Evolutionary conservation across 768 basidiomycete species (phyloP), one percentile per base, ranked within the genome.

Genomic region (Boletus reticuloceps): DNA sequence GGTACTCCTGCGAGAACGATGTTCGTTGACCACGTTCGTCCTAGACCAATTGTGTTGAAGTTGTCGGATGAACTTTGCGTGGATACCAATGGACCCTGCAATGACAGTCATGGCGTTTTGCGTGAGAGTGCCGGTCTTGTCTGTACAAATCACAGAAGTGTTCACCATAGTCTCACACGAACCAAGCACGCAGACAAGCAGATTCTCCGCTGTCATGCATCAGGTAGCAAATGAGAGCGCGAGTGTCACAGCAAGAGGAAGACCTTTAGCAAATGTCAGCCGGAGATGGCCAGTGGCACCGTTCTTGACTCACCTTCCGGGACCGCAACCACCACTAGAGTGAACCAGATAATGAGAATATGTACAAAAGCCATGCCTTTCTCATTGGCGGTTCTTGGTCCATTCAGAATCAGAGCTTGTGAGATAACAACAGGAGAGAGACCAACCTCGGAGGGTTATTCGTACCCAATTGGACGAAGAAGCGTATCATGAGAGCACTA

Each of bases 81-180:
- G 88, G 47, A 98, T 84, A 25, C 97, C 97, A 47, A 98, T 77
- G 12, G 94, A 94, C 38, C 95, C 95, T 20, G 96, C 95, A 48
- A 99, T 96, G 59, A 98, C 91, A 11, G 88, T 85, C 97, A 99
- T 99, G 61, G 75, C 76, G 74, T 98, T 98, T 67, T 92, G 88
- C 0, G 97, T 99, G 22, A 99, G 85, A 10, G 96, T 98, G 37
- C 96, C 96, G 2, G 94, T 96, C 76, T 96, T 95, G 79, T 95
- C 94, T 14, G 94, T 95, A 73, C 93, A 94, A 5, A 98, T 83
- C 54, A 98, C 94, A 20, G 90, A 95, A 6, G 96, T 91, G 63
- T 98, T 98, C 20, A 91, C 96, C 96, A 98, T 98, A 0, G 94
- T 98, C 75, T 99, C 97, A 72, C 96, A 98, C 13, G 94, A 94